Percentiles rank a stretch among this genome's conserved stretches.
These are phyloP conservation scores for Sphagnurus paluster DNA, from an alignment of 1,284 basidiomycete species.

Conservation along the genomic window DNA sequence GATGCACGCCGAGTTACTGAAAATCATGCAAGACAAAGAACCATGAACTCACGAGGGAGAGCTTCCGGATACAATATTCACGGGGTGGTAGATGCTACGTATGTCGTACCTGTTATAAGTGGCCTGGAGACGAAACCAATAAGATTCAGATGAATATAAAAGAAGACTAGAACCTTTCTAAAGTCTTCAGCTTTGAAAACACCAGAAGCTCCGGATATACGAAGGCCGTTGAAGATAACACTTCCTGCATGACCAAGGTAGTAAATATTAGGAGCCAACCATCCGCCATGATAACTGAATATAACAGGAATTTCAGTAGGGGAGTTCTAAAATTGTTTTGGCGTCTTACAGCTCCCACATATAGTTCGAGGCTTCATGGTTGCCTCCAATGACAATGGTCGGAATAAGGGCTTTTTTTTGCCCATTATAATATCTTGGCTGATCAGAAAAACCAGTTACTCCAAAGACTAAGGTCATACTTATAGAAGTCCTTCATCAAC, in stretches of 20 bases:
- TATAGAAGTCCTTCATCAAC: constrained; percentile 80
- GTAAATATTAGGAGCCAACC: constrained; percentile 97
- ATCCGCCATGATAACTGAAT: constrained; percentile 86
- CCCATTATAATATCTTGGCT: constrained; percentile 81
- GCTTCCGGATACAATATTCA: constrained; percentile 78
- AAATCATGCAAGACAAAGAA: constrained; percentile 24
- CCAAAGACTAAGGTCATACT: constrained; percentile 43
- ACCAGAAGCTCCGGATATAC: constrained; percentile 89
- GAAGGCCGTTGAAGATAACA: constrained; percentile 82
- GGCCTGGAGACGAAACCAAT: constrained; percentile 41
- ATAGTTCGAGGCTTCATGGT: constrained; percentile 97
- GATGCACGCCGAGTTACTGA: neutral
- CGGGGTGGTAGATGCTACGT: constrained; percentile 91
- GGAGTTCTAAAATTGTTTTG: neutral
- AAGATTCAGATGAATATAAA: neutral
- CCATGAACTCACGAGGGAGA: constrained; percentile 86
- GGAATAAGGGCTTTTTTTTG: constrained; percentile 80
- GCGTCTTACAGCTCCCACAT: constrained; percentile 88
- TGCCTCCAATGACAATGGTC: constrained; percentile 96
- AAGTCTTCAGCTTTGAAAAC: constrained; percentile 91
- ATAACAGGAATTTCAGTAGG: too few relatives aligned
- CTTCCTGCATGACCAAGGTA: constrained; percentile 93
- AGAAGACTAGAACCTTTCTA: constrained; percentile 51
- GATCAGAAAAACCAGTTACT: neutral
- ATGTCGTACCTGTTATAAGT: constrained; percentile 67